Conservation (phyloP, 2,329 filamentous ascomycete genomes). For the Lojkania enalia region DNA sequence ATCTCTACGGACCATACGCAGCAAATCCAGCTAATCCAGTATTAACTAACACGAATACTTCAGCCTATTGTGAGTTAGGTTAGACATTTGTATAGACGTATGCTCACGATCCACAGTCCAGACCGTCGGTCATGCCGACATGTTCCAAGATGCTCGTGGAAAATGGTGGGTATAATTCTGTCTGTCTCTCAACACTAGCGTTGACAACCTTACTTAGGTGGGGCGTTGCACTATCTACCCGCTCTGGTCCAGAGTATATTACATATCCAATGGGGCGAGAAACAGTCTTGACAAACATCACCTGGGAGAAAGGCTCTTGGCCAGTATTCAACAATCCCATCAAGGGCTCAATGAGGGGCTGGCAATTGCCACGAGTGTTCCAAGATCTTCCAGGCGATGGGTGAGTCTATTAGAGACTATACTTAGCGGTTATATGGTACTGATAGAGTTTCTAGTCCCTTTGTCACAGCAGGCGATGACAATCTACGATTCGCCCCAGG, state of each 20-base stretch:
- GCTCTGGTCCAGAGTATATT: conserved; percentile 28
- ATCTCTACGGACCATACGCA: conserved; percentile 44
- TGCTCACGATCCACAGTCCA: too few species aligned
- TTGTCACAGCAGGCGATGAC: conserved; percentile 49
- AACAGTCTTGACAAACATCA: conserved; percentile 31
- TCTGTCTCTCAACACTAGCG: background rate
- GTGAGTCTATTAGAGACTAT: conserved; percentile 14
- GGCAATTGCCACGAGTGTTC: conserved; percentile 42
- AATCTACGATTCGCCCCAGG: conserved; percentile 51
- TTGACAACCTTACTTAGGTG: conserved; percentile 17
- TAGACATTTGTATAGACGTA: background rate
- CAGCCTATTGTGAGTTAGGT: conserved; percentile 40
- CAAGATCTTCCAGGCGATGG: conserved; percentile 46
- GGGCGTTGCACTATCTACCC: conserved; percentile 30
- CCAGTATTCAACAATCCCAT: conserved; percentile 49
- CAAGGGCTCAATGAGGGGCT: conserved; percentile 51
- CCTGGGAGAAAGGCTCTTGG: conserved; percentile 44
- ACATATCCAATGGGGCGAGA: conserved; percentile 35
- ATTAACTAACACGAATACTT: conserved; percentile 43
- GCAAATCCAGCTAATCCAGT: conserved; percentile 44
- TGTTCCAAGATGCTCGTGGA: conserved; percentile 29
- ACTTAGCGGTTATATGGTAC: too few species aligned
- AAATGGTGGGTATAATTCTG: conserved; percentile 19
- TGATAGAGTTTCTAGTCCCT: too few species aligned
- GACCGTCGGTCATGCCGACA: conserved; percentile 32